Percentiles rank a stretch among this genome's conserved stretches.
phyloP scores from a whole-genome alignment of 306 rosid genomes.

The Crotalaria pallida region DNA sequence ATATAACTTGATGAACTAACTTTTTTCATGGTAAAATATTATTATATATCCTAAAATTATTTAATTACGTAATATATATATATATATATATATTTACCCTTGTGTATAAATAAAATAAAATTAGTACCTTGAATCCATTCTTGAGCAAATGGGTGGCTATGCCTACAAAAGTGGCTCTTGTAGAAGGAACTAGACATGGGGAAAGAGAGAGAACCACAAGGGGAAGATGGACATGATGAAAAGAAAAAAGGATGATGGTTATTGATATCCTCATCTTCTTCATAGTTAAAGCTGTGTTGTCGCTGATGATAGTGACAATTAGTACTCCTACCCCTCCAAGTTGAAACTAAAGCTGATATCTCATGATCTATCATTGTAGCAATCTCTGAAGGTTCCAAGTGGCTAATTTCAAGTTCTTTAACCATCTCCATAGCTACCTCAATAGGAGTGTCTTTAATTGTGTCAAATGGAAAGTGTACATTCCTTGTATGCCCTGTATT shows the following conservation, averaged over 20 bases:
- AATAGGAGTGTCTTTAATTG: conserved; percentile 59
- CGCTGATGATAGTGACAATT: conserved; percentile 22
- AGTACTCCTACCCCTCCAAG: conserved; percentile 38
- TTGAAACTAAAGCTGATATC: conserved; percentile 51
- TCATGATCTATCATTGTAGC: conserved; percentile 79
- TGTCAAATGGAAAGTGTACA: conserved; percentile 70
- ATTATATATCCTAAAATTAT: too few relatives aligned
- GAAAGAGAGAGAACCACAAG: conserved; percentile 36
- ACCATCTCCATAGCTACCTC: conserved; percentile 88
- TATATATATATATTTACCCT: too few relatives aligned
- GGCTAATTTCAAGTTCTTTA: conserved; percentile 67
- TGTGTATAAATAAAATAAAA: too few relatives aligned
- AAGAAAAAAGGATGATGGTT: conserved; percentile 43
- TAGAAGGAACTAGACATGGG: conserved; percentile 26
- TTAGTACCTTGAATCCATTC: conserved; percentile 50
- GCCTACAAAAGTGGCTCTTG: conserved; percentile 21
- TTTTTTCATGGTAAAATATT: too few relatives aligned
- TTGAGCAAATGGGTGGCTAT: conserved; percentile 3
- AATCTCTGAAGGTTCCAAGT: conserved; percentile 68
- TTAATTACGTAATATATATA: too few relatives aligned
- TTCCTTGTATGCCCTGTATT: conserved; percentile 52
- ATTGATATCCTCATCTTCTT: conserved; percentile 32
- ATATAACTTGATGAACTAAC: too few relatives aligned
- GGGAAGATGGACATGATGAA: conserved; percentile 47
- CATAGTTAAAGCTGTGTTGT: conserved; percentile 57